Evolutionary conservation across 2,329 filamentous ascomycete species (phyloP).

Genomic region (Zymoseptoria passerinii): DNA sequence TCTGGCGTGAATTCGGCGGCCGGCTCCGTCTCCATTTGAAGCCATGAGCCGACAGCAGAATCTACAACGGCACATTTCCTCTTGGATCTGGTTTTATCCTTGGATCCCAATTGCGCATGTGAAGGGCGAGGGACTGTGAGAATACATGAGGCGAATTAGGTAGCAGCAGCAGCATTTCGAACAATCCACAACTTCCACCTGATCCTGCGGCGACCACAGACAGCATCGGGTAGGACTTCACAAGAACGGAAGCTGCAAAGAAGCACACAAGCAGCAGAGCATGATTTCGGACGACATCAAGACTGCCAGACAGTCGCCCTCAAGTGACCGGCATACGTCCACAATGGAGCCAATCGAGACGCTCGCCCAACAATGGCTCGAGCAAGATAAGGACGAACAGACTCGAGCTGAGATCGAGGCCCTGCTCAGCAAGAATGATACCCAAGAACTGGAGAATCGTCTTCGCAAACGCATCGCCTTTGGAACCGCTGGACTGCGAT

Average conservation of each 20-base stretch:
- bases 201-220: not conserved
- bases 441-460: conserved; percentile 44
- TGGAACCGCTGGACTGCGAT: conserved; percentile 54
- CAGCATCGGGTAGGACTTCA: not conserved
- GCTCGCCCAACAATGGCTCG: conserved; percentile 50
- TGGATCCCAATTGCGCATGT: not conserved
- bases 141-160: not conserved
- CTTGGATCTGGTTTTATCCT: not conserved
- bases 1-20: not conserved
- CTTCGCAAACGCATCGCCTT: conserved; percentile 52
- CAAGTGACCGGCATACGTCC: not conserved
- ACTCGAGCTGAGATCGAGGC: conserved; percentile 48
- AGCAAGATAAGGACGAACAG: conserved; percentile 46
- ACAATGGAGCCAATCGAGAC: conserved; percentile 6
- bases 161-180: not conserved
- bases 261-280: not conserved
- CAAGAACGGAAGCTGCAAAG: not conserved
- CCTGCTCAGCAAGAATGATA: conserved; percentile 39
- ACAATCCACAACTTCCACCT: not conserved
- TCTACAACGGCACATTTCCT: not conserved
- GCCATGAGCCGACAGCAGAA: not conserved
- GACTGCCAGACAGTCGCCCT: not conserved
- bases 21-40: not conserved
- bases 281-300: not conserved
- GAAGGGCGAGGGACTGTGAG: not conserved